A percentile compares a stretch with the other conserved stretches of the same genome.
These are phyloP conservation scores for Ophiosphaerella korrae DNA, from an alignment of 2,329 filamentous ascomycete species.

Conservation along the genomic window DNA sequence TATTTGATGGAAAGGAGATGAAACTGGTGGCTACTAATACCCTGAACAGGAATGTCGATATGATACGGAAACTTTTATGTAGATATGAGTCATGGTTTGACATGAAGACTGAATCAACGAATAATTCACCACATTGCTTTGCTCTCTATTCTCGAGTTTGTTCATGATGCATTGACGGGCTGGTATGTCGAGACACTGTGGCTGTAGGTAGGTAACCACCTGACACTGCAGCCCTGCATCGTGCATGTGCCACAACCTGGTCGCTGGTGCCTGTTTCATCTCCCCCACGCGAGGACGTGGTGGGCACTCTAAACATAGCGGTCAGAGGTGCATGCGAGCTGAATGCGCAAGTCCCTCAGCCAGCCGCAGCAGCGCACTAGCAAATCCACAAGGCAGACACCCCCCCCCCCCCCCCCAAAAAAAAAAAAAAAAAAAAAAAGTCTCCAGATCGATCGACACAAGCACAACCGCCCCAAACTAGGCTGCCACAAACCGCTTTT, in stretches of 20 bases:
- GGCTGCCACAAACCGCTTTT: neutral
- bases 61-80: slow-evolving; percentile 13
- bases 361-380: neutral
- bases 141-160: too few relatives aligned
- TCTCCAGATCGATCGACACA: neutral
- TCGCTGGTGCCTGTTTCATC: neutral
- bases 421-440: neutral
- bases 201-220: too few relatives aligned
- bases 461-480: neutral
- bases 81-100: slow-evolving; percentile 14
- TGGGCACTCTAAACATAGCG: neutral
- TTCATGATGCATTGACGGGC: too few relatives aligned
- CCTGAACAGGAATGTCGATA: slow-evolving; percentile 9
- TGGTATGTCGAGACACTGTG: too few relatives aligned
- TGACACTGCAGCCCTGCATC: too few relatives aligned
- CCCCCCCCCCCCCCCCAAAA: too few relatives aligned
- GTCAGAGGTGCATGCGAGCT: neutral
- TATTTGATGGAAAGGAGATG: neutral
- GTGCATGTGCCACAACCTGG: neutral
- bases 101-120: neutral
- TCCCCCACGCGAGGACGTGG: neutral
- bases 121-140: neutral
- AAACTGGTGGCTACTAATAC: slow-evolving; percentile 11
- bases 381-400: too few relatives aligned
- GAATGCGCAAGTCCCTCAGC: neutral